Evolutionary conservation across 495 filamentous ascomycete genomes (phyloP).

Genomic region (Aspergillus ellipticus): DNA sequence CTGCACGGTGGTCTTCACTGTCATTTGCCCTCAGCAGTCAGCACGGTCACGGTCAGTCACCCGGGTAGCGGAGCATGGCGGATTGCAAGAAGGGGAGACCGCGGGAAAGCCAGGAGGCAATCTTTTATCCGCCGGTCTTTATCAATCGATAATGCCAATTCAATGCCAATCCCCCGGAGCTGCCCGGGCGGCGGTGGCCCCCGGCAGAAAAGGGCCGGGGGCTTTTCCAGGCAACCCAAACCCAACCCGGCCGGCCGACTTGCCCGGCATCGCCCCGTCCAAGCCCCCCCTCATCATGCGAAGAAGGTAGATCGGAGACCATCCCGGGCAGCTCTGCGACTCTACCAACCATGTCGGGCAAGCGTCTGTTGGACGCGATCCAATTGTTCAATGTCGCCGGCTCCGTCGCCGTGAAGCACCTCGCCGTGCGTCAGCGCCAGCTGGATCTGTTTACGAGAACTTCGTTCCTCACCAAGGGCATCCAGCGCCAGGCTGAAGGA

Average conservation of each 20-base stretch:
- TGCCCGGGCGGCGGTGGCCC: slow-evolving; percentile 3
- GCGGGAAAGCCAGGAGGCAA: background rate
- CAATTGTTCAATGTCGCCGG: slow-evolving; percentile 75
- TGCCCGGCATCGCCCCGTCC: no score
- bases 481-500: slow-evolving; percentile 61
- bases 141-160: background rate
- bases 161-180: background rate
- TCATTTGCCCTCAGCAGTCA: slow-evolving; percentile 14
- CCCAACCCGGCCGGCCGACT: no score
- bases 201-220: slow-evolving; percentile 13
- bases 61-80: background rate
- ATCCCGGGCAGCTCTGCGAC: background rate
- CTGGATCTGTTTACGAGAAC: slow-evolving; percentile 73
- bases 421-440: slow-evolving; percentile 71
- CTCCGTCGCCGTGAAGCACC: slow-evolving; percentile 73
- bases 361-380: slow-evolving; percentile 72
- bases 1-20: slow-evolving; percentile 16
- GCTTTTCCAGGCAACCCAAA: background rate
- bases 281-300: no score
- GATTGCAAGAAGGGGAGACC: background rate
- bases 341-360: slow-evolving; percentile 56
- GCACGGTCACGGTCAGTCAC: background rate
- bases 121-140: slow-evolving; percentile 6
- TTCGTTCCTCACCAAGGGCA: slow-evolving; percentile 67
- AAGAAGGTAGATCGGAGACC: slow-evolving; percentile 22